phyloP scores from a whole-genome alignment of 1,284 basidiomycete genomes.

The Polyporus tsugae region DNA sequence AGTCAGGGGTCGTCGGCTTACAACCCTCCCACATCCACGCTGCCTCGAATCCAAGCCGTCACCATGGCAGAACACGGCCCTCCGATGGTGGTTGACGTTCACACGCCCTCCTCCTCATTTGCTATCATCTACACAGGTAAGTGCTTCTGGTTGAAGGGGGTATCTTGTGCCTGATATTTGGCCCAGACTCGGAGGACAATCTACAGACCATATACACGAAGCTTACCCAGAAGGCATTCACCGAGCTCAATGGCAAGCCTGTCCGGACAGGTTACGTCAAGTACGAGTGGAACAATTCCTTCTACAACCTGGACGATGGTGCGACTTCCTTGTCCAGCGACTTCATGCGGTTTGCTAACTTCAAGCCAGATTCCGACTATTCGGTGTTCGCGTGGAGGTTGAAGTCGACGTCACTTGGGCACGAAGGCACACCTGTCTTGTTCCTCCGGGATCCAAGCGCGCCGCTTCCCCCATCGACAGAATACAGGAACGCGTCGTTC shows the following conservation, averaged over 20 bases:
- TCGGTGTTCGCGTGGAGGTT: slow-evolving; percentile 80
- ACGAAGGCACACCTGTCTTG: slow-evolving; percentile 56
- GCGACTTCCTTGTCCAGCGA: slow-evolving; percentile 25
- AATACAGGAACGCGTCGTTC: slow-evolving; percentile 74
- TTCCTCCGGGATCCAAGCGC: slow-evolving; percentile 68
- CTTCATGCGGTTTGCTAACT: slow-evolving; percentile 8
- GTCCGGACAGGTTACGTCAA: slow-evolving; percentile 83
- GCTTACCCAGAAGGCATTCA: slow-evolving; percentile 67
- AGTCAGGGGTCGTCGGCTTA: background rate
- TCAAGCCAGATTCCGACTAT: slow-evolving; percentile 73
- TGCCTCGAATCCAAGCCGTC: background rate
- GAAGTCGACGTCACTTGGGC: slow-evolving; percentile 46
- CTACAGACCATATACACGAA: slow-evolving; percentile 70
- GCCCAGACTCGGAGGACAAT: slow-evolving; percentile 70
- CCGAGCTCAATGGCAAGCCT: slow-evolving; percentile 61
- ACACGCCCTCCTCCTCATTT: slow-evolving; percentile 78
- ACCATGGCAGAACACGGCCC: slow-evolving; percentile 28
- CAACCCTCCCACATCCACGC: slow-evolving; percentile 7
- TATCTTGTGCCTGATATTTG: slow-evolving; percentile 14
- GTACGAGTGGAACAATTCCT: slow-evolving; percentile 75
- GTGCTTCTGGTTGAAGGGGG: background rate
- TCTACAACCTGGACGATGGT: slow-evolving; percentile 87
- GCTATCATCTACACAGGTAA: slow-evolving; percentile 75
- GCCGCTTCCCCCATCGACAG: slow-evolving; percentile 65
- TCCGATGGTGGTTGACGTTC: slow-evolving; percentile 66